Conservation (phyloP, 805 yeast genomes). For the Myxozyma vanderwaltii region DNA sequence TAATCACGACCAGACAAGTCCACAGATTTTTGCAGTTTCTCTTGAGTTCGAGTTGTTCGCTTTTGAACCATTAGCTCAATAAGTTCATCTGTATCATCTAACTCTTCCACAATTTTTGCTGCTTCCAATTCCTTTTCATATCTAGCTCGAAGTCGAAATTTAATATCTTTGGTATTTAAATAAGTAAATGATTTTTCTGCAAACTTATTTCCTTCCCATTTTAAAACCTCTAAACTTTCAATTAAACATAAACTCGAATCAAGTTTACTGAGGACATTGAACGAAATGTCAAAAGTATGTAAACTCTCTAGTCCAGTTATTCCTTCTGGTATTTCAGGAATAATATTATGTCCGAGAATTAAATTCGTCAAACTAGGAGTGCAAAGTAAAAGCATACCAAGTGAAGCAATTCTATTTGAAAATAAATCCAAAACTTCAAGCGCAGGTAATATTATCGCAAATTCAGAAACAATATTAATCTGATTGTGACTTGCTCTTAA, state of each 20-base stretch:
- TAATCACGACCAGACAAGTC: slow-evolving; percentile 26
- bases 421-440: slow-evolving; percentile 23
- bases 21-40: slow-evolving; percentile 6
- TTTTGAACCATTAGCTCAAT: slow-evolving; percentile 12
- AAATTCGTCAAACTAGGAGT: slow-evolving; percentile 25
- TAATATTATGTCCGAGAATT: slow-evolving; percentile 17
- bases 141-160: slow-evolving; percentile 18
- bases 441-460: slow-evolving; percentile 29
- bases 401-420: slow-evolving; percentile 19
- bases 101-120: neutral
- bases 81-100: slow-evolving; percentile 11
- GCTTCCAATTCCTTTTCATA: slow-evolving; percentile 8
- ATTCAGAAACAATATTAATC: slow-evolving; percentile 26
- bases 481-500: slow-evolving; percentile 29
- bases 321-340: slow-evolving; percentile 25
- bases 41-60: slow-evolving; percentile 13
- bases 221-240: slow-evolving; percentile 12
- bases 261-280: slow-evolving; percentile 15
- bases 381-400: slow-evolving; percentile 30
- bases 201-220: slow-evolving; percentile 33
- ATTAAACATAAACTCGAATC: slow-evolving; percentile 23
- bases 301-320: slow-evolving; percentile 10
- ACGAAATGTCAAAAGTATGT: slow-evolving; percentile 20
- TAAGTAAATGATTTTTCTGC: slow-evolving; percentile 18
- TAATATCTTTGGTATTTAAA: slow-evolving; percentile 15